A percentile compares a stretch with the other conserved stretches of the same genome.
Conservation (phyloP, 2,329 filamentous ascomycete genomes). For the Fusarium vanettenii region DNA sequence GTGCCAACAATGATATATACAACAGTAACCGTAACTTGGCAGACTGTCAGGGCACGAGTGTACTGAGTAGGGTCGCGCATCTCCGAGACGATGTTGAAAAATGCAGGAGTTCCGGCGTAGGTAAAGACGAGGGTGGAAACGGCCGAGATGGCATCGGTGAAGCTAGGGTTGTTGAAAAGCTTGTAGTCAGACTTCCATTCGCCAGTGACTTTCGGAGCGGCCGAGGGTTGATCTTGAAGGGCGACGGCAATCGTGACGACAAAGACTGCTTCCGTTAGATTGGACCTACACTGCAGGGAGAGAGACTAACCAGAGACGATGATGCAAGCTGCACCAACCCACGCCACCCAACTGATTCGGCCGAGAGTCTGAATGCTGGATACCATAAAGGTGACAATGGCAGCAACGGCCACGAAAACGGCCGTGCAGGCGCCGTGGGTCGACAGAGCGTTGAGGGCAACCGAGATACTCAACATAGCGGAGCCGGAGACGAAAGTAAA, state of each 20-base stretch:
- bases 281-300: neutral
- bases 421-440: constrained; percentile 52
- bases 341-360: constrained; percentile 47
- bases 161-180: constrained; percentile 43
- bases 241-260: constrained; percentile 11
- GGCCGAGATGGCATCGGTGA: constrained; percentile 45
- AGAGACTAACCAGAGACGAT: constrained; percentile 5
- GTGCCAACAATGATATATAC: constrained; percentile 46
- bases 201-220: constrained; percentile 6
- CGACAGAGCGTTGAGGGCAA: constrained; percentile 53
- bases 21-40: constrained; percentile 41
- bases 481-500: constrained; percentile 7
- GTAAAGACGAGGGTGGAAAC: constrained; percentile 49
- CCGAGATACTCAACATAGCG: constrained; percentile 46
- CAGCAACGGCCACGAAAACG: constrained; percentile 51
- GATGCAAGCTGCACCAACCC: constrained; percentile 25
- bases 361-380: constrained; percentile 47
- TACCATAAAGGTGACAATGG: constrained; percentile 41
- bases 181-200: constrained; percentile 45
- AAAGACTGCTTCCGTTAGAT: neutral
- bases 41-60: constrained; percentile 33
- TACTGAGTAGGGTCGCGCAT: constrained; percentile 45
- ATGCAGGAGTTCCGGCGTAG: constrained; percentile 49
- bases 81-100: constrained; percentile 44
- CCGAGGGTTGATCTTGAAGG: constrained; percentile 5